Conservation (phyloP, 495 filamentous ascomycete genomes). For the Lophium mytilinum region DNA sequence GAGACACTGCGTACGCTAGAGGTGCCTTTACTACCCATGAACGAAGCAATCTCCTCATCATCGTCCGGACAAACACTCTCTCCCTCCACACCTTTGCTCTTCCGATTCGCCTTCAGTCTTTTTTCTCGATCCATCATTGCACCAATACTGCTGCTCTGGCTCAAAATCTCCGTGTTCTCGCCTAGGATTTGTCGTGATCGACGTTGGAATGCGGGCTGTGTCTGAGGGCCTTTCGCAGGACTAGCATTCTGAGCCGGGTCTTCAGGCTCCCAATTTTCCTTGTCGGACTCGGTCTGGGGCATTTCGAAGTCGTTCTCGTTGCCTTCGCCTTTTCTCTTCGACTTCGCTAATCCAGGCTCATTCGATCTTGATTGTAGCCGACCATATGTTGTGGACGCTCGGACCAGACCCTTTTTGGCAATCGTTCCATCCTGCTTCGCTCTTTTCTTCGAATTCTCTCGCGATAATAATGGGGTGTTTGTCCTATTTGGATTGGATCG, state of each 20-base stretch:
- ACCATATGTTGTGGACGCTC: slow-evolving; percentile 58
- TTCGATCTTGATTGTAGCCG: slow-evolving; percentile 48
- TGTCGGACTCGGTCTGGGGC: slow-evolving; percentile 70
- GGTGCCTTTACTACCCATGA: slow-evolving; percentile 11
- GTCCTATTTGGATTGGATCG: slow-evolving; percentile 49
- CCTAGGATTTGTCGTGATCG: slow-evolving; percentile 19
- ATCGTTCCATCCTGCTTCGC: slow-evolving; percentile 16
- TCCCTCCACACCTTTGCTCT: neutral
- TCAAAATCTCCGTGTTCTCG: slow-evolving; percentile 24
- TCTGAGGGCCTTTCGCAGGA: neutral
- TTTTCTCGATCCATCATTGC: slow-evolving; percentile 12
- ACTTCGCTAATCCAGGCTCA: neutral
- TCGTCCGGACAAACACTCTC: slow-evolving; percentile 15
- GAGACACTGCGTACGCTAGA: slow-evolving; percentile 4
- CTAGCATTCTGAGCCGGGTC: neutral
- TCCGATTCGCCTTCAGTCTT: neutral
- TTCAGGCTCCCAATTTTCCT: slow-evolving; percentile 80
- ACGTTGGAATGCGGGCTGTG: neutral
- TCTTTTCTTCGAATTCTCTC: slow-evolving; percentile 12
- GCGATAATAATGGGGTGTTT: slow-evolving; percentile 37
- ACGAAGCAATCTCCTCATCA: slow-evolving; percentile 21
- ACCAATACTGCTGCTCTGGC: slow-evolving; percentile 17
- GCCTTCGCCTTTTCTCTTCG: neutral
- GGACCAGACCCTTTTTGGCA: slow-evolving; percentile 38
- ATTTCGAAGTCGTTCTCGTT: slow-evolving; percentile 9